These are phyloP conservation scores for Sporothrix phasma DNA, from an alignment of 2,329 filamentous ascomycete species.

Conservation along the genomic window DNA sequence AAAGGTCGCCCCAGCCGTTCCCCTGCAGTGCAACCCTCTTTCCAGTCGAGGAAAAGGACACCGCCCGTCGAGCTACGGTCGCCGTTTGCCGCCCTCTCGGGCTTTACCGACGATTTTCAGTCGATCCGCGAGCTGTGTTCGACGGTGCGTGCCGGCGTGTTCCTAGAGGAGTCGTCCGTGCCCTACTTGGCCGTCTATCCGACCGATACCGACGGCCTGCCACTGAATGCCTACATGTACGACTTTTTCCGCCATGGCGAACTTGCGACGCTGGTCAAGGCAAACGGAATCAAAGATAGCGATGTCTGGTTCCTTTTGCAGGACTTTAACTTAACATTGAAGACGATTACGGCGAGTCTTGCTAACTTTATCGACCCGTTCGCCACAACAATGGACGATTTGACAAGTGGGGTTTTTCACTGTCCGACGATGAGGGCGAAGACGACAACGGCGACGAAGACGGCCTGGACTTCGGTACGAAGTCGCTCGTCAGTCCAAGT, in stretches of 20 bases:
- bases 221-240: slow-evolving; percentile 58
- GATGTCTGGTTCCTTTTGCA: slow-evolving; percentile 68
- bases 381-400: slow-evolving; percentile 27
- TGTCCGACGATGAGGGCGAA: slow-evolving; percentile 32
- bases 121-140: slow-evolving; percentile 58
- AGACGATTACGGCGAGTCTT: slow-evolving; percentile 60
- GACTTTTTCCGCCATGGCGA: slow-evolving; percentile 72
- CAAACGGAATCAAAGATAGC: slow-evolving; percentile 55
- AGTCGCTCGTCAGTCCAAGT: no score
- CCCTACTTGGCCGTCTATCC: slow-evolving; percentile 56
- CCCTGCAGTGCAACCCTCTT: neutral
- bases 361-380: slow-evolving; percentile 45
- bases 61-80: slow-evolving; percentile 41
- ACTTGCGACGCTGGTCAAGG: slow-evolving; percentile 45
- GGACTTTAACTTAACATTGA: slow-evolving; percentile 45
- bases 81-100: slow-evolving; percentile 62
- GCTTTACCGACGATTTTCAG: slow-evolving; percentile 52
- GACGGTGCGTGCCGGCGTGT: slow-evolving; percentile 56
- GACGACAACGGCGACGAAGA: slow-evolving; percentile 17
- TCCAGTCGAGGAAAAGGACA: neutral
- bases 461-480: no score
- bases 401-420: slow-evolving; percentile 30
- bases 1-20: slow-evolving; percentile 25
- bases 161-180: slow-evolving; percentile 64
- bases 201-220: slow-evolving; percentile 37